phyloP scores from a whole-genome alignment of 129 eudicot species.

The Dittrichia graveolens region DNA sequence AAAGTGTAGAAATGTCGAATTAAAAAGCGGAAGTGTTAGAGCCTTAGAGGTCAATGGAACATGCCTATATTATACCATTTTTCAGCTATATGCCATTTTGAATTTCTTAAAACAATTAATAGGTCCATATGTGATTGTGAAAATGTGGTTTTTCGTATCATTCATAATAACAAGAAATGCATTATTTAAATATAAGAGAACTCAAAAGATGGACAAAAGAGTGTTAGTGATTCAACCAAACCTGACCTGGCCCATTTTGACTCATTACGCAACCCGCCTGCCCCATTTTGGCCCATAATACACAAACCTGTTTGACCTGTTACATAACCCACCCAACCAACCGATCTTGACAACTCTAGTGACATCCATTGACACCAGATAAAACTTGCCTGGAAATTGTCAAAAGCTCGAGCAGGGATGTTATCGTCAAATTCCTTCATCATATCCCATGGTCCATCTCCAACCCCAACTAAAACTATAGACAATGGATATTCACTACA shows the following conservation, averaged over 20 bases:
- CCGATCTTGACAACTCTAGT: neutral
- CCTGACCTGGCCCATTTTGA: neutral
- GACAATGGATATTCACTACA: constrained; percentile 85
- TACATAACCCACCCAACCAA: neutral
- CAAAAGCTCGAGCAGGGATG: constrained; percentile 93
- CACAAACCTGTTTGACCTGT: too few relatives aligned
- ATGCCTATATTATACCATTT: too few relatives aligned
- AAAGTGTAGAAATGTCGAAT: neutral
- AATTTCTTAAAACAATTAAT: too few relatives aligned
- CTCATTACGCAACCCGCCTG: too few relatives aligned
- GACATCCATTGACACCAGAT: constrained; percentile 4
- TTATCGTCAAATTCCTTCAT: constrained; percentile 96
- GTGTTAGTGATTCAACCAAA: neutral
- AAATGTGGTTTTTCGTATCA: too few relatives aligned
- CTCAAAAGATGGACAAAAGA: neutral
- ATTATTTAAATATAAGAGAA: too few relatives aligned
- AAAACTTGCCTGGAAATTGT: constrained; percentile 84
- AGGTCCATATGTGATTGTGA: too few relatives aligned
- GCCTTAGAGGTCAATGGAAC: neutral
- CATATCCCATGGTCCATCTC: constrained; percentile 99
- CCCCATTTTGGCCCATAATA: too few relatives aligned
- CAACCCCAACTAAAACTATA: constrained; percentile 90
- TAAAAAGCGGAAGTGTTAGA: neutral
- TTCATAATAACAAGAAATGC: too few relatives aligned
- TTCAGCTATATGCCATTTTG: too few relatives aligned